Evolutionary conservation across 2,329 filamentous ascomycete genomes (phyloP), one percentile per base, ranked within the genome.

Genomic region (Juglanconis juglandina): DNA sequence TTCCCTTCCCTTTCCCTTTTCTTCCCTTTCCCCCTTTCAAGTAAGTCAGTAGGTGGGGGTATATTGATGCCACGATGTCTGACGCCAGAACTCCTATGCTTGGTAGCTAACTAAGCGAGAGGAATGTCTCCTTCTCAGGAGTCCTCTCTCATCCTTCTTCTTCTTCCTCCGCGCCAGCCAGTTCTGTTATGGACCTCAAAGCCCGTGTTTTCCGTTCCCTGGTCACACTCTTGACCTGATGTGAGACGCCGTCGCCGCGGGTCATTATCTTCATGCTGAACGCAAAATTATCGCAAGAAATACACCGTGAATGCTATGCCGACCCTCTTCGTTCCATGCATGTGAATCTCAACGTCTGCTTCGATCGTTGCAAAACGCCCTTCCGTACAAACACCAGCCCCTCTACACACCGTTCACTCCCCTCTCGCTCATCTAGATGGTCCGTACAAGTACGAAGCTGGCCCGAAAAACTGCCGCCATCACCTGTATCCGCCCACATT

Each of bases 401-500:
- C 51, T 56, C 24, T 52, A 46, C 50, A 41, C 50, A 59, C 50
- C 53, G 24, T 24, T 50, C 47, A 34, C 46, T 13, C 32, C 47
- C 37, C 44, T 54, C 51, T 34, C 37, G 44, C 17, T 41, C 33
- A 34, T 34, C 51, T 39, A 35, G 14, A 34, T 33, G 24, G 24
- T 34, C 44, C 48, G 24, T 49, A 56, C 13, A 41, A 48, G 53
- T 37, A 54, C 50, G 35, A 17, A 11, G 17, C 14, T 32, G 39
- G 10, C n/a, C 14, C n/a, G 50, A 9, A 32, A 35, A 32, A 39
- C 2, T 34, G 42, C 47, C 56, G 30, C 41, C 54, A 35, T 78
- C 70, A 82, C 72, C 80, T 75, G 69, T 81, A 81, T 60, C 72
- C 70, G 64, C 76, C 73, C 13, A 75, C 67, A 41, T 77, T 73